Evolutionary conservation across 257 asterid genomes (phyloP), one percentile per base, ranked within the genome.

Genomic region (Ligustrum vulgare): DNA sequence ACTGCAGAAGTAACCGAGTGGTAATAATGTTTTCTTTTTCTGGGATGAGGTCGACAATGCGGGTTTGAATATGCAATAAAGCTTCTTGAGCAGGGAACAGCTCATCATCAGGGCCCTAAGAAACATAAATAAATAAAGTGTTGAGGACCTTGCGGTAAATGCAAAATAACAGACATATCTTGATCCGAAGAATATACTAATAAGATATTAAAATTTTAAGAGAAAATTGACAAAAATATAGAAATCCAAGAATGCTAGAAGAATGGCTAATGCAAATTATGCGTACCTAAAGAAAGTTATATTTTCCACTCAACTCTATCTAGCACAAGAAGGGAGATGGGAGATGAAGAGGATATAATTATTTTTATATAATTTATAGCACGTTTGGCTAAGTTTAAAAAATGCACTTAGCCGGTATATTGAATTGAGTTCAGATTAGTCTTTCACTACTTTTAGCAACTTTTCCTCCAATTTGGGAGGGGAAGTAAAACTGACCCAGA

Each of bases 81-180:
- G 99, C 98, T 88, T 94, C 99, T 91, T 94, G 99, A 76, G 99
- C 96, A 83, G 99, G 99, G 87, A 94, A 94, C 82, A 92, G 80
- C 84, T 89, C 98, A 82, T 94, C 98, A 62, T 94, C 97, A 49
- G 99, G 98, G 67, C 98, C 99, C 99, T 94, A 82, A 43, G 70
- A 64, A 66, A 81, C 58, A 75, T 69, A 80, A 71, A 82, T 12
- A 77, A 75, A 75, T 72, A 78, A 82, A 75, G 37, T 73, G 37
- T 74, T 76, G 67, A 71, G 64, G 62, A 67, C 69, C 70, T 56
- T 75, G 70, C 49, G 31, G 75, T 45, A 62, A 68, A 54, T 56
- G 11, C 13, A 72, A 37, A 45, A 23, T 20, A 36, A n/a, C 28
- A 43, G 41, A 36, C 58, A 60, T 23, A 23, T 60, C 67, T 5